phyloP scores from a whole-genome alignment of 768 basidiomycete genomes.

The Rhodotorula graminis region DNA sequence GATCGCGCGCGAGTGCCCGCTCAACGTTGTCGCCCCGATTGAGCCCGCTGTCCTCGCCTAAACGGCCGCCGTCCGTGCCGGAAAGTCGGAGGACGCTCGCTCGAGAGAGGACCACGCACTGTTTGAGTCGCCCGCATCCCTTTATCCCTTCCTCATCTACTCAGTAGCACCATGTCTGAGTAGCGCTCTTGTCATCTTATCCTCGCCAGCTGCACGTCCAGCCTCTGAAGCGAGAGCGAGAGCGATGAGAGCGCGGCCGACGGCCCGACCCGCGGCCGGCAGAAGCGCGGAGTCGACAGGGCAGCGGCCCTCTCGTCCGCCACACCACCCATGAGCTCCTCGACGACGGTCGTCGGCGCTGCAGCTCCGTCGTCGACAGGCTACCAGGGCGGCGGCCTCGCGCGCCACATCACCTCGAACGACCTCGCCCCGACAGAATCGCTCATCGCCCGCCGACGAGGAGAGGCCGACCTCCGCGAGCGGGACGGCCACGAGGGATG shows the following conservation, averaged over 20 bases:
- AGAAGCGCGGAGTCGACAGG: too few species aligned
- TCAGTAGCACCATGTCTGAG: background rate
- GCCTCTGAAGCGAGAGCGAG: background rate
- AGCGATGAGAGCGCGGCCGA: too few species aligned
- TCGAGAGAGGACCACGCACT: background rate
- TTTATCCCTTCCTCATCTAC: too few species aligned
- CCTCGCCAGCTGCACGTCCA: background rate
- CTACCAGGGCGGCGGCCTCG: constrained; percentile 17
- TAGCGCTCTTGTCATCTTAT: background rate
- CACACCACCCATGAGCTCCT: background rate
- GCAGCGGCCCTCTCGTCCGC: too few species aligned
- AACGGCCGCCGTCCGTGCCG: background rate
- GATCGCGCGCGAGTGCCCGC: constrained; percentile 36
- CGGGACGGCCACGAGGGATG: background rate
- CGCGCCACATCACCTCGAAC: constrained; percentile 3
- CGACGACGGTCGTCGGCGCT: background rate
- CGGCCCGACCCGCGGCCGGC: too few species aligned
- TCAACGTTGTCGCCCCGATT: constrained; percentile 13
- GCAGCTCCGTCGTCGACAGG: background rate
- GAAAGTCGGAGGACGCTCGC: background rate
- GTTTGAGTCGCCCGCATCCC: background rate
- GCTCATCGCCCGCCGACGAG: constrained; percentile 3
- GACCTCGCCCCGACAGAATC: constrained; percentile 14
- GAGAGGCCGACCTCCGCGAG: constrained; percentile 15
- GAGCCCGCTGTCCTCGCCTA: constrained; percentile 19